phyloP scores from a whole-genome alignment of 2,329 filamentous ascomycete species.

The Aspergillus fijiensis region DNA sequence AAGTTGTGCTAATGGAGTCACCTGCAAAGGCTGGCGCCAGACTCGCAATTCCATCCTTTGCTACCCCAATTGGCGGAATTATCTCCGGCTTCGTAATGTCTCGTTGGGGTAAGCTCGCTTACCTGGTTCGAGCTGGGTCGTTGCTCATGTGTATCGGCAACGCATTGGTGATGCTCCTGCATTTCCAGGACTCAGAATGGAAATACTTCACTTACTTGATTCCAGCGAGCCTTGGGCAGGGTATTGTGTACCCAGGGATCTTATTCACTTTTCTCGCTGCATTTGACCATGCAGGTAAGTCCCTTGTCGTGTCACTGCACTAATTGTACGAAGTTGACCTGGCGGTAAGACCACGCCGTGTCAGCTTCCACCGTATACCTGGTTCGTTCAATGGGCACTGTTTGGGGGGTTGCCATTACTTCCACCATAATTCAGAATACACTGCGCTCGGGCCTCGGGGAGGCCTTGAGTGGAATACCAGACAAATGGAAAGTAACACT shows the following conservation, averaged over 20 bases:
- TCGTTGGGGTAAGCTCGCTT: slow-evolving; percentile 45
- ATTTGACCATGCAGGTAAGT: slow-evolving; percentile 60
- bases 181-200: slow-evolving; percentile 45
- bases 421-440: slow-evolving; percentile 64
- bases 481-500: slow-evolving; percentile 58
- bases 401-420: slow-evolving; percentile 64
- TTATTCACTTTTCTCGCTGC: slow-evolving; percentile 63
- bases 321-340: not conserved
- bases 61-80: slow-evolving; percentile 47
- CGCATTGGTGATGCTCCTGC: slow-evolving; percentile 40
- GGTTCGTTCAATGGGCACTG: slow-evolving; percentile 61
- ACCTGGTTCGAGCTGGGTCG: slow-evolving; percentile 43
- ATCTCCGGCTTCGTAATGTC: slow-evolving; percentile 50
- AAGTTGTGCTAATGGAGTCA: slow-evolving; percentile 43
- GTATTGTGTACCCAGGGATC: slow-evolving; percentile 49
- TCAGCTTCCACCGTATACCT: slow-evolving; percentile 64
- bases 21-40: slow-evolving; percentile 47
- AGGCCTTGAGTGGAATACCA: slow-evolving; percentile 55
- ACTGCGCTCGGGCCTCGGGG: slow-evolving; percentile 55
- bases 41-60: slow-evolving; percentile 47
- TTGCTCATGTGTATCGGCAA: slow-evolving; percentile 49
- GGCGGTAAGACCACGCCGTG: slow-evolving; percentile 58
- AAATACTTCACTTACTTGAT: slow-evolving; percentile 49
- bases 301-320: not conserved
- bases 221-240: slow-evolving; percentile 49